phyloP scores from a whole-genome alignment of 306 rosid genomes.

The Sphenostylis stenocarpa region DNA sequence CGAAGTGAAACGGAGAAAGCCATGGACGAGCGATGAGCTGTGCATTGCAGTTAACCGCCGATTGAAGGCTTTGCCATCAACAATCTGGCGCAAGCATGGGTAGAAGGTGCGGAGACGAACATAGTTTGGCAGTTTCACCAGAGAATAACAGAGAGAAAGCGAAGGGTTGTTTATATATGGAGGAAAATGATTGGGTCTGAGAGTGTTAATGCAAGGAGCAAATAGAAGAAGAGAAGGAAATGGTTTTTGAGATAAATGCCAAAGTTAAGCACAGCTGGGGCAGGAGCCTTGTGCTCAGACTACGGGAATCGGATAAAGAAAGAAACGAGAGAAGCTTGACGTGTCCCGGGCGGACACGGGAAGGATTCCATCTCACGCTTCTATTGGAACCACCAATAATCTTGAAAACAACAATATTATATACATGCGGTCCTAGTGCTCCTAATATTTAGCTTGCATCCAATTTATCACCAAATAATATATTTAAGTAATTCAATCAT shows the following conservation, averaged over 20 bases:
- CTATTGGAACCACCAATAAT: not conserved
- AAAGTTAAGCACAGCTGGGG: not conserved
- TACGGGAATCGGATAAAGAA: not conserved
- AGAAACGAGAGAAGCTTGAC: not conserved
- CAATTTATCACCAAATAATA: too few species aligned
- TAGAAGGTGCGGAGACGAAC: not conserved
- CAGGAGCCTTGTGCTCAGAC: not conserved
- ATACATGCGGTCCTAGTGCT: not conserved
- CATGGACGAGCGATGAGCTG: slow-evolving; percentile 45
- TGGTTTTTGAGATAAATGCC: not conserved
- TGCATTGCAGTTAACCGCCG: slow-evolving; percentile 35
- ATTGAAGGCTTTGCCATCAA: not conserved
- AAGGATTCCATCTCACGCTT: not conserved
- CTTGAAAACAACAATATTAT: not conserved
- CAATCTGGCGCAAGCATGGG: not conserved
- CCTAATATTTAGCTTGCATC: not conserved
- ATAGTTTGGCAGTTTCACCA: not conserved
- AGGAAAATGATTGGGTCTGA: not conserved
- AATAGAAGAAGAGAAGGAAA: not conserved
- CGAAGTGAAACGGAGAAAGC: slow-evolving; percentile 59
- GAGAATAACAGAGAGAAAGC: not conserved
- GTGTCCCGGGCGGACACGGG: not conserved
- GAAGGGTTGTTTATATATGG: not conserved
- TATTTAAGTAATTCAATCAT: too few species aligned
- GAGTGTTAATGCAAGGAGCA: not conserved